Evolutionary conservation across 768 basidiomycete species (phyloP), one percentile per base, ranked within the genome.

Genomic region (Sutorius australiensis): DNA sequence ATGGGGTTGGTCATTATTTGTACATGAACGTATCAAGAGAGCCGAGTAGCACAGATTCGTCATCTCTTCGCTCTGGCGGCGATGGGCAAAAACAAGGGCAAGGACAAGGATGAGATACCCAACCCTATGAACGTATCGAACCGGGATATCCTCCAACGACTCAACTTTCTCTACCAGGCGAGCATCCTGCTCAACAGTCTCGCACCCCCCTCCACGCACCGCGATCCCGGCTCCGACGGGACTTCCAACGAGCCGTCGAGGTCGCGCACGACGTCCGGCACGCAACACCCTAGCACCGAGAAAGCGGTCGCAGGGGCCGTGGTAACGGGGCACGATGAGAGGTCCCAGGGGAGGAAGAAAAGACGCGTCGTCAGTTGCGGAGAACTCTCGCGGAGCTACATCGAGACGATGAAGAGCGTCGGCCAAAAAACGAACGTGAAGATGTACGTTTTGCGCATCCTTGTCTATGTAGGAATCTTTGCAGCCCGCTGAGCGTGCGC

Each of bases 91-190:
- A 57, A 57, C 58, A 87, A 85, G 55, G 68, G 71, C 53, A 86
- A 85, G 57, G 70, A 72, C 54, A 83, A 80, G 63, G 79, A 80
- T 50, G 78, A 80, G 16, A 70, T 62, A 9, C 84, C 84, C 6
- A 87, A 79, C 53, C 74, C 82, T 2, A 78, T 74, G 66, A 79
- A 69, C 54, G 76, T 87, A 31, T 61, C 76, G 11, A 89, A 91
- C 66, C 75, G 82, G 28, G 92, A 93, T 63, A 81, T 88, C 43
- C 77, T 91, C 19, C 91, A 93, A 67, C 79, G 91, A 28, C 78
- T 93, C 55, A 92, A 88, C 70, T 93, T 89, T 67, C 78, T 93
- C 33, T 92, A 89, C 63, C 92, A 92, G 70, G 87, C 89, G 33
- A 84, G 86, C 61, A 75, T 80, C 12, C 85, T 84, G 55, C 73